These are phyloP conservation scores for Perkinsus olseni DNA, from an alignment of 169 alveolate species.

Conservation along the genomic window DNA sequence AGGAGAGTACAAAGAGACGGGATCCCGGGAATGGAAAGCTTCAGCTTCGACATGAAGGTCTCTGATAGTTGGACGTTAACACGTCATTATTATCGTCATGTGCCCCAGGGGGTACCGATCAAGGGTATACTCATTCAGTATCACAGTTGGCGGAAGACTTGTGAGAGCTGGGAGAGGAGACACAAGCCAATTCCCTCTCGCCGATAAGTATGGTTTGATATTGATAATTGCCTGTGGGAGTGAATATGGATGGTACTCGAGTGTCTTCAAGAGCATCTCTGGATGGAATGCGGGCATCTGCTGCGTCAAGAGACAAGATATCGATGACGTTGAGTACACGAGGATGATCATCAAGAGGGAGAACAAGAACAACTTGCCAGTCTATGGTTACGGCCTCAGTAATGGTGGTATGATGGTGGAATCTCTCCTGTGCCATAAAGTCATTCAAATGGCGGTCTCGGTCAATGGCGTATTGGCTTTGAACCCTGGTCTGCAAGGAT, in stretches of 20 bases:
- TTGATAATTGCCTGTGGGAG: neutral
- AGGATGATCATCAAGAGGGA: too few species aligned
- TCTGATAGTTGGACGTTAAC: neutral
- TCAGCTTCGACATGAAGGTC: neutral
- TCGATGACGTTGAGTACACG: too few species aligned
- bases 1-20: neutral
- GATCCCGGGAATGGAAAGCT: neutral
- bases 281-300: neutral
- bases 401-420: too few species aligned
- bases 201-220: neutral
- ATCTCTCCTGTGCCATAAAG: too few species aligned
- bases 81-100: neutral
- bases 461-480: too few species aligned
- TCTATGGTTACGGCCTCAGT: too few species aligned
- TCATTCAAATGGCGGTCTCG: too few species aligned
- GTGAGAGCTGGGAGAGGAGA: neutral
- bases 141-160: neutral
- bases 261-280: neutral
- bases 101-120: neutral
- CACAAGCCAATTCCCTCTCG: neutral
- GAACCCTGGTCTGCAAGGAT: too few species aligned
- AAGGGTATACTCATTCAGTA: neutral
- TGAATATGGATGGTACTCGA: neutral
- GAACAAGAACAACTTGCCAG: too few species aligned
- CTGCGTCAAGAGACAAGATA: too few species aligned